phyloP scores from a whole-genome alignment of 2,329 filamentous ascomycete species.

The Helotiales sp. region DNA sequence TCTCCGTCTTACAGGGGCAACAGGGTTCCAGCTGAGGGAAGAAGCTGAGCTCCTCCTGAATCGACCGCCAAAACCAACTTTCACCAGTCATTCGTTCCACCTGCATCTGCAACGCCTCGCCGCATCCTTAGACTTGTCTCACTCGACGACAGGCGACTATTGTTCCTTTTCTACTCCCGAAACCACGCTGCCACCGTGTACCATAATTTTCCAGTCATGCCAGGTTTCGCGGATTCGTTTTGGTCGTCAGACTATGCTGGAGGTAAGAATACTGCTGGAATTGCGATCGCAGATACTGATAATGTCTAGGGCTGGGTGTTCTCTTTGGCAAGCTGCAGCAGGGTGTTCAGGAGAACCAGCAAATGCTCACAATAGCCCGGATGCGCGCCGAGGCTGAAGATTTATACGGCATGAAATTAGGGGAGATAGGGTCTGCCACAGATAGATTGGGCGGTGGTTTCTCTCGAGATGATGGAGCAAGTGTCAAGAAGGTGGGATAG shows the following conservation, averaged over 20 bases:
- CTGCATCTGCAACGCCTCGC: not conserved
- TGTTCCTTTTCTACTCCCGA: not conserved
- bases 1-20: not conserved
- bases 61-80: not conserved
- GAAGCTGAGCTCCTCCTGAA: conserved; percentile 9
- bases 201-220: conserved; percentile 57
- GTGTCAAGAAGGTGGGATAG: conserved; percentile 84
- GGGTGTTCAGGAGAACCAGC: conserved; percentile 91
- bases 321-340: conserved; percentile 97
- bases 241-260: conserved; percentile 98
- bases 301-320: conserved; percentile 71
- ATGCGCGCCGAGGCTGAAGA: conserved; percentile 97
- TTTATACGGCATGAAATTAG: conserved; percentile 76
- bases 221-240: conserved; percentile 91
- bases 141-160: not conserved
- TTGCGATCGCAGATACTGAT: not conserved
- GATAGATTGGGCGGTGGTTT: conserved; percentile 86
- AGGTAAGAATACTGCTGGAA: conserved; percentile 52
- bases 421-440: conserved; percentile 77
- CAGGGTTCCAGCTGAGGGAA: conserved; percentile 13
- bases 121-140: conserved; percentile 6
- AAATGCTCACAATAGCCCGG: conserved; percentile 86
- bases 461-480: conserved; percentile 88
- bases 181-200: conserved; percentile 7
- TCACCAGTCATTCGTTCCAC: conserved; percentile 16